These are phyloP conservation scores for Penicillium cosmopolitanum DNA, from an alignment of 495 filamentous ascomycete genomes.

Conservation along the genomic window DNA sequence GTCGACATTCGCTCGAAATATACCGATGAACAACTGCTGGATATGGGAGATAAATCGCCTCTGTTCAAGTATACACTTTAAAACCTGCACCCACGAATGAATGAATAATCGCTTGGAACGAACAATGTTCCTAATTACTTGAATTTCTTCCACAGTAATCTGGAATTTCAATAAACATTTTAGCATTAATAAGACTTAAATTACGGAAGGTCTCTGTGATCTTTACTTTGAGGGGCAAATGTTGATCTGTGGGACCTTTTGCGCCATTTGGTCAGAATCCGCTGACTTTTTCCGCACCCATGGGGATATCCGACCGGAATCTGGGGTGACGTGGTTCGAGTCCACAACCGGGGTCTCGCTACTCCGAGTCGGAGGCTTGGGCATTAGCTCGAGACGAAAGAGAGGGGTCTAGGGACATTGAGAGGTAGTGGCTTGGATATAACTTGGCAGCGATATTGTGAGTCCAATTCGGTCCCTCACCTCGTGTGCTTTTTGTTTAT, in stretches of 20 bases:
- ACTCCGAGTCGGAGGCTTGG: background rate
- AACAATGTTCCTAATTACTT: background rate
- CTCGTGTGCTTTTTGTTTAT: background rate
- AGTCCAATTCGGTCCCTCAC: background rate
- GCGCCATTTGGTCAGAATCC: background rate
- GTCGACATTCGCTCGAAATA: conserved; percentile 37
- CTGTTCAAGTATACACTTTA: conserved; percentile 42
- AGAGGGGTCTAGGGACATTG: background rate
- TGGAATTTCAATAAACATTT: conserved; percentile 9
- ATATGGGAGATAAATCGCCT: conserved; percentile 48
- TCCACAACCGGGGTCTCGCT: background rate
- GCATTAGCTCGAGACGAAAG: background rate
- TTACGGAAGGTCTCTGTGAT: too few species aligned
- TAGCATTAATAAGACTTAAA: too few species aligned
- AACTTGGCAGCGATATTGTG: background rate
- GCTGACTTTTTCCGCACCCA: background rate
- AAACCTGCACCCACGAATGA: background rate
- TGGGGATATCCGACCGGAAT: conserved; percentile 3
- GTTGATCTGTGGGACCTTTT: background rate
- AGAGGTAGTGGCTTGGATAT: background rate
- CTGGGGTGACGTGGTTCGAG: conserved; percentile 1
- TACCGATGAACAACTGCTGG: conserved; percentile 39
- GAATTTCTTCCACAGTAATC: conserved; percentile 33
- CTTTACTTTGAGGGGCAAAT: background rate
- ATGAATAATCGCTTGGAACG: background rate